Conservation (phyloP, 192 early-diverging fungal genomes). For the Backusella macrospora region DNA sequence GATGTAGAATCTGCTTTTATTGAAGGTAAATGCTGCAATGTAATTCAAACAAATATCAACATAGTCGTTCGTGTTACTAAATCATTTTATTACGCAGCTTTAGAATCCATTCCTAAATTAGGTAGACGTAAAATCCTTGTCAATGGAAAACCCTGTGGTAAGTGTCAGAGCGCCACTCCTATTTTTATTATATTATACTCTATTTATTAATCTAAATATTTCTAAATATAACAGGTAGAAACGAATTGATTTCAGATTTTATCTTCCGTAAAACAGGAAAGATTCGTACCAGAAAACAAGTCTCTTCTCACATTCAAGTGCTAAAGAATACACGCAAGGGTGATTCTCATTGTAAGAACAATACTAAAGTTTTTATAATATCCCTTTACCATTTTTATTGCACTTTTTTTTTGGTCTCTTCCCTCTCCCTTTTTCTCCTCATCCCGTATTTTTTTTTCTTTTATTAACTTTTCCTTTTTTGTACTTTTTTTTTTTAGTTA, state of each 20-base stretch:
- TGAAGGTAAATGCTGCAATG: constrained; percentile 49
- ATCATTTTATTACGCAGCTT: constrained; percentile 31
- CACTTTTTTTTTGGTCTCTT: not conserved
- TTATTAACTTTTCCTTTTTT: constrained; percentile 12
- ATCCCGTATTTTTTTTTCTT: constrained; percentile 9
- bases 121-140: constrained; percentile 55
- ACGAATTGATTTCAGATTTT: constrained; percentile 77
- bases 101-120: constrained; percentile 55
- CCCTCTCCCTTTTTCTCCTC: not conserved
- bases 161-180: not conserved
- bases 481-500: constrained; percentile 33
- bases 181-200: constrained; percentile 32
- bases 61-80: constrained; percentile 18
- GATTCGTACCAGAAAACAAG: constrained; percentile 74
- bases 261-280: constrained; percentile 68
- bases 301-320: constrained; percentile 81
- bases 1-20: constrained; percentile 62
- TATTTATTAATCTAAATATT: constrained; percentile 35
- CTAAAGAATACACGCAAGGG: constrained; percentile 72
- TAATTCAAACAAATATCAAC: not conserved
- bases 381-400: not conserved
- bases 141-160: constrained; percentile 56
- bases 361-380: not conserved
- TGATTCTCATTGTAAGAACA: constrained; percentile 52
- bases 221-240: constrained; percentile 54